phyloP scores from a whole-genome alignment of 768 basidiomycete species.

The Jaapia argillacea region DNA sequence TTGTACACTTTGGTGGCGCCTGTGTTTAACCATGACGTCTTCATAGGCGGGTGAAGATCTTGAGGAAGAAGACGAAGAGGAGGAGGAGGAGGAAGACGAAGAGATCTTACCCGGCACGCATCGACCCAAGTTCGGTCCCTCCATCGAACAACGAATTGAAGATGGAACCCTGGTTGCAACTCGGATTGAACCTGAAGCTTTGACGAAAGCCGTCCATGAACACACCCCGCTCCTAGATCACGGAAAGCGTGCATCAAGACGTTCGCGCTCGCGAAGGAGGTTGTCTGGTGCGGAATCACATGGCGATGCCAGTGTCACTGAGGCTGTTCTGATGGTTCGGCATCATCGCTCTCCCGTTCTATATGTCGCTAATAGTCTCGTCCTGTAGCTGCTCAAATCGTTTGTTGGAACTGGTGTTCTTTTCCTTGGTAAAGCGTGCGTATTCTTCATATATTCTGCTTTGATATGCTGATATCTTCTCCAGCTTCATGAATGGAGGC shows the following conservation, averaged over 20 bases:
- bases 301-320: slow-evolving; percentile 84
- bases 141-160: slow-evolving; percentile 7
- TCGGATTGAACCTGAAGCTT: slow-evolving; percentile 5
- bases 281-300: slow-evolving; percentile 47
- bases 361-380: neutral
- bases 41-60: slow-evolving; percentile 82
- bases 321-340: slow-evolving; percentile 87
- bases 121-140: neutral
- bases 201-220: slow-evolving; percentile 24
- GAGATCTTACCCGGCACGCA: slow-evolving; percentile 9
- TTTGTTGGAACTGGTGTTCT: slow-evolving; percentile 95
- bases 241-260: slow-evolving; percentile 25
- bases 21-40: slow-evolving; percentile 5
- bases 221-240: slow-evolving; percentile 44
- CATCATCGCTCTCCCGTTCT: neutral
- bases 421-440: slow-evolving; percentile 91
- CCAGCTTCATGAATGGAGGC: slow-evolving; percentile 91
- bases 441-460: slow-evolving; percentile 1
- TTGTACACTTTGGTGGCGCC: neutral
- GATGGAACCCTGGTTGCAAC: slow-evolving; percentile 2
- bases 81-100: slow-evolving; percentile 51
- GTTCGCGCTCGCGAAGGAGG: slow-evolving; percentile 46
- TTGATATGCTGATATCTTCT: neutral
- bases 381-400: slow-evolving; percentile 77
- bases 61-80: slow-evolving; percentile 75